Evolutionary conservation across 1,284 basidiomycete genomes (phyloP).

Genomic region (Porogramme epimiltina): DNA sequence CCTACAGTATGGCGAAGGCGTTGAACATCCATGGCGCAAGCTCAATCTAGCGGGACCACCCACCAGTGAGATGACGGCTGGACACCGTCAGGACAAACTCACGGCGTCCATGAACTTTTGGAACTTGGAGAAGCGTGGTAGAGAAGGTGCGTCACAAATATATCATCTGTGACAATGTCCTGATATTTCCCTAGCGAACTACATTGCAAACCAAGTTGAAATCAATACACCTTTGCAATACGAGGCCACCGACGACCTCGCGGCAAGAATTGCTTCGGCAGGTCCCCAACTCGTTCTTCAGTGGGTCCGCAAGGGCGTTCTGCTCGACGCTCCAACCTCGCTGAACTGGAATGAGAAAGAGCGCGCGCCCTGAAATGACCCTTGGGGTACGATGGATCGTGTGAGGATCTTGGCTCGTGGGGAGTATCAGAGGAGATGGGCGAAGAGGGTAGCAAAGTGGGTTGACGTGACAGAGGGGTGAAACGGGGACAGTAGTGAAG

Average conservation of each 20-base stretch:
- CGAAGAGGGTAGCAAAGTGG: slow-evolving; percentile 70
- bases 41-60: not conserved
- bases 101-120: slow-evolving; percentile 1
- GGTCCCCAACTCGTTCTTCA: not conserved
- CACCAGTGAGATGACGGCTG: slow-evolving; percentile 1
- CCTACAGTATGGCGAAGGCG: not conserved
- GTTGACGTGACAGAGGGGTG: slow-evolving; percentile 61
- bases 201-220: not conserved
- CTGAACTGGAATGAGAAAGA: not conserved
- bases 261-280: not conserved
- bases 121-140: not conserved
- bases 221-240: not conserved
- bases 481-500: slow-evolving; percentile 55
- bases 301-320: not conserved
- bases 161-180: not conserved
- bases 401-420: slow-evolving; percentile 81
- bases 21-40: slow-evolving; percentile 4
- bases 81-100: not conserved
- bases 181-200: no score
- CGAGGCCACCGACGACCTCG: not conserved
- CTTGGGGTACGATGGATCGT: slow-evolving; percentile 61
- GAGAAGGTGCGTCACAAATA: not conserved
- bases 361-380: slow-evolving; percentile 30
- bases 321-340: not conserved
- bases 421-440: slow-evolving; percentile 68